Base-by-base conservation (phyloP, 345 rosid genomes). In the Eucalyptus polybractea region DNA sequence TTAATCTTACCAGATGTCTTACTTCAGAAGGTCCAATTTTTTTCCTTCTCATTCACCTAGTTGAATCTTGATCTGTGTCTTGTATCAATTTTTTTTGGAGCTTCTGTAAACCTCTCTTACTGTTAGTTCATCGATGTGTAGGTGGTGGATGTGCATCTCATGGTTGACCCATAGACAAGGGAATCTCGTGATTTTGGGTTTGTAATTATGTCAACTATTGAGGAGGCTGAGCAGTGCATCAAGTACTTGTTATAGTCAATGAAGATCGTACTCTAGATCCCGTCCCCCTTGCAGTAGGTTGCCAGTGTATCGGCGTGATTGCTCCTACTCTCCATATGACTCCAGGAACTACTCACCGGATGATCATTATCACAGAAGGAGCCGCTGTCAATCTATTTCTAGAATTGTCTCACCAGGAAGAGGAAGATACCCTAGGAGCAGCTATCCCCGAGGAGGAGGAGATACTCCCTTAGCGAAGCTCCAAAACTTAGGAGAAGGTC, bases 161-260 rank as follows among this genome's bases (percentile, higher is more conserved):
- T 96, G 90, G 95, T 96, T 87, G 99, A 97, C 91, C 99, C 98
- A 86, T 91, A 98, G 98, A 95, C 98, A 44, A 94, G 99, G 92
- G 98, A 97, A 80, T 94, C 98, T 89, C 95, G 97, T 4, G 99
- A 98, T 14, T 97, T 96, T 93, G 99, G 98, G 86, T 97, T 97
- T 92, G 95, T 97, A 47, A 94, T 98, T 0, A 93, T 97, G 99
- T 93, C 94, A 60, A 58, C 92, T 13, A 90, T 93, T 83, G 89
- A 89, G 87, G 99, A 96, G 90, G 99, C 99, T 90, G 92, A 95
- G 47, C 94, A 93, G 6, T 96, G 99, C 90, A 91, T 97, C 49
- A 97, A 95, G 94, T 95, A 91, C 96, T 31, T 88, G 90, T 86
- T 88, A 90, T 42, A 89, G 94, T 19, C 90, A 92, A 16, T 89